These are phyloP conservation scores for Fagopyrum homotropicum DNA, from an alignment of 148 eudicot genomes.

Conservation along the genomic window DNA sequence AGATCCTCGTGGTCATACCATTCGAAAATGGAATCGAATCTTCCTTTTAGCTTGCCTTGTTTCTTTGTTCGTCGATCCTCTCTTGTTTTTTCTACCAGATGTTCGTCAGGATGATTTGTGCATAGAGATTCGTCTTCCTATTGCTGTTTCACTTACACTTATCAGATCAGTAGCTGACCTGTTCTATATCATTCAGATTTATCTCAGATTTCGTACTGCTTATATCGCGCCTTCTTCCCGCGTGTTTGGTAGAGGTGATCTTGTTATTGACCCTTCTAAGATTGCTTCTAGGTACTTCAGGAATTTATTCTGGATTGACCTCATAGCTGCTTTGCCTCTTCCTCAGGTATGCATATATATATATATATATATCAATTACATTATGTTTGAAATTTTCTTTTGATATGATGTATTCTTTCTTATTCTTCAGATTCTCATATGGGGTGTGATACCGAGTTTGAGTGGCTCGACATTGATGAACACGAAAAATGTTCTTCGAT, in stretches of 20 bases:
- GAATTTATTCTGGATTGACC: slow-evolving; percentile 51
- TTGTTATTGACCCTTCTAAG: slow-evolving; percentile 52
- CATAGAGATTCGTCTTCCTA: slow-evolving; percentile 34
- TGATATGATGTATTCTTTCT: neutral
- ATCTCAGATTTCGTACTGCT: slow-evolving; percentile 68
- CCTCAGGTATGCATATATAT: slow-evolving; percentile 53
- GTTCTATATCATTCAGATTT: slow-evolving; percentile 56
- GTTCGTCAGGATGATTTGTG: slow-evolving; percentile 31
- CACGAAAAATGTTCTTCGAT: slow-evolving; percentile 54
- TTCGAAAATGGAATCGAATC: slow-evolving; percentile 48
- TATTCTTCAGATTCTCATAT: slow-evolving; percentile 47
- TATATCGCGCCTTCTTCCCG: slow-evolving; percentile 81
- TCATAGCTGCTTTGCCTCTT: slow-evolving; percentile 67
- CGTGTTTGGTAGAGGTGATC: slow-evolving; percentile 80
- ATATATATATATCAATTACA: neutral
- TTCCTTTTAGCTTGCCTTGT: slow-evolving; percentile 47
- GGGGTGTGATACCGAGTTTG: slow-evolving; percentile 58
- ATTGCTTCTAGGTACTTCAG: slow-evolving; percentile 50
- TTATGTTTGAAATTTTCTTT: neutral
- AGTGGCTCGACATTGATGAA: slow-evolving; percentile 55
- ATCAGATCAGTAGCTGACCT: slow-evolving; percentile 51
- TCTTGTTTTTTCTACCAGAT: slow-evolving; percentile 61
- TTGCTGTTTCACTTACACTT: slow-evolving; percentile 43
- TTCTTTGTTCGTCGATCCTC: slow-evolving; percentile 65
- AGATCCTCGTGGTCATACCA: slow-evolving; percentile 49